These are phyloP conservation scores for Lagenidium giganteum DNA, from an alignment of 352 stramenopile species.

Conservation along the genomic window DNA sequence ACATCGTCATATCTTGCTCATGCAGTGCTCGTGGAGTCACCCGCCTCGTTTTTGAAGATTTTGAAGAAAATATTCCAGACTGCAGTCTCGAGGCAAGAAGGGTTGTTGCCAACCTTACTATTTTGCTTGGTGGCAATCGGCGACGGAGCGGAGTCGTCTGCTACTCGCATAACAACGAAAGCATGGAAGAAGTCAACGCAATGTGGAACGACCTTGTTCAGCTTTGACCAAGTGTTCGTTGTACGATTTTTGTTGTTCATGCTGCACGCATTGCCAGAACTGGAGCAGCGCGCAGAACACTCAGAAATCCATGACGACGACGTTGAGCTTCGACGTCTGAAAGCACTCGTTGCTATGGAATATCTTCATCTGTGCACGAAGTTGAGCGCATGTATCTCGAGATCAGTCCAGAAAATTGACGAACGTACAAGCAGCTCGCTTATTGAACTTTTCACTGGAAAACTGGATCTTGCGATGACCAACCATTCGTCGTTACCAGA, in stretches of 20 bases:
- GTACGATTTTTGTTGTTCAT: conserved; percentile 61
- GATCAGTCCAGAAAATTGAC: conserved; percentile 1
- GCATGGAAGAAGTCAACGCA: background rate
- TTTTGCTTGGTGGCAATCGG: conserved; percentile 60
- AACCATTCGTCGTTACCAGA: conserved; percentile 20
- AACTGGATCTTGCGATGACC: conserved; percentile 2
- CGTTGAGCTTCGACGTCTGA: conserved; percentile 41
- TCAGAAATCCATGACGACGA: conserved; percentile 72
- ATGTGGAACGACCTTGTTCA: conserved; percentile 13
- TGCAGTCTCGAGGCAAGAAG: conserved; percentile 46
- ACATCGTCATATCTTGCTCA: conserved; percentile 43
- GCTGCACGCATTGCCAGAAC: conserved; percentile 42
- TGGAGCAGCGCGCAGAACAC: conserved; percentile 45
- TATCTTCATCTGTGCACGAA: conserved; percentile 45
- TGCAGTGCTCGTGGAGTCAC: conserved; percentile 33
- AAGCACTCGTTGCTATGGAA: conserved; percentile 41
- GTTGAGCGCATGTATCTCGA: conserved; percentile 32
- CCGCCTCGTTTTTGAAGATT: conserved; percentile 37
- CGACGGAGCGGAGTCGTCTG: conserved; percentile 21
- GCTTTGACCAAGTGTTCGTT: conserved; percentile 35
- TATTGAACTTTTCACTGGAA: conserved; percentile 8
- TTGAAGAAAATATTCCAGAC: conserved; percentile 54
- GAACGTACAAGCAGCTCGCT: conserved; percentile 8
- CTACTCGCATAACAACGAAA: conserved; percentile 25
- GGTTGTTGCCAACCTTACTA: conserved; percentile 34